phyloP scores from a whole-genome alignment of 257 asterid genomes.

The Jaltomata sinuosa region DNA sequence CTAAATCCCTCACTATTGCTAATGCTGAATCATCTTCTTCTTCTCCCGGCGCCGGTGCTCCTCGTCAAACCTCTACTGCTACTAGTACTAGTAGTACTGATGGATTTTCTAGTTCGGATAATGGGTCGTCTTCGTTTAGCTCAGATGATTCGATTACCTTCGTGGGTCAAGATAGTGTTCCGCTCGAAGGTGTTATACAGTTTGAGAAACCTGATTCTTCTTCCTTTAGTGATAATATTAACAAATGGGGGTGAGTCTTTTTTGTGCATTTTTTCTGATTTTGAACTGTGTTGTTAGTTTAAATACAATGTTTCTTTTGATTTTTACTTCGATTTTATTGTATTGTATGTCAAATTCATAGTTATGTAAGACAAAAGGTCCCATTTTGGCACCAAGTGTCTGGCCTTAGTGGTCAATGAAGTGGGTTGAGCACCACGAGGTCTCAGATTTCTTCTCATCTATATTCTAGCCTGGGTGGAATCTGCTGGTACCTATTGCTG shows the following conservation, averaged over 20 bases:
- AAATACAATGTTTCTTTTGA: no score
- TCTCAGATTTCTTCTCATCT: no score
- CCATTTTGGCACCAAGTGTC: no score
- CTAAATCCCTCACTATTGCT: conserved; percentile 35
- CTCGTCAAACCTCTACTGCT: conserved; percentile 28
- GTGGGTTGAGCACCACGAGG: no score
- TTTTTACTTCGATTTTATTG: no score
- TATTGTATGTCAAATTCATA: no score
- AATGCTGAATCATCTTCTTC: conserved; percentile 29
- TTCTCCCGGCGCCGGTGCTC: conserved; percentile 19
- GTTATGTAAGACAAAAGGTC: no score
- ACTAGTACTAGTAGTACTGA: not conserved
- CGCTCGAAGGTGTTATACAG: conserved; percentile 85
- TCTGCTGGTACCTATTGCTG: no score
- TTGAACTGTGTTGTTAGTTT: no score
- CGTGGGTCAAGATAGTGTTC: conserved; percentile 44
- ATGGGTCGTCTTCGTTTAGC: not conserved
- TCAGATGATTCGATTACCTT: conserved; percentile 26
- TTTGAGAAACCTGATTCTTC: conserved; percentile 51
- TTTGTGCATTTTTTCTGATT: not conserved
- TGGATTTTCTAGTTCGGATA: not conserved
- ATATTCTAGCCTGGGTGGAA: no score
- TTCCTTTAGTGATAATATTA: conserved; percentile 17
- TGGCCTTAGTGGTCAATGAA: no score
- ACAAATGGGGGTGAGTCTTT: conserved; percentile 65